These are phyloP conservation scores for Exophiala calicioides DNA, from an alignment of 2,329 filamentous ascomycete genomes.

Conservation along the genomic window DNA sequence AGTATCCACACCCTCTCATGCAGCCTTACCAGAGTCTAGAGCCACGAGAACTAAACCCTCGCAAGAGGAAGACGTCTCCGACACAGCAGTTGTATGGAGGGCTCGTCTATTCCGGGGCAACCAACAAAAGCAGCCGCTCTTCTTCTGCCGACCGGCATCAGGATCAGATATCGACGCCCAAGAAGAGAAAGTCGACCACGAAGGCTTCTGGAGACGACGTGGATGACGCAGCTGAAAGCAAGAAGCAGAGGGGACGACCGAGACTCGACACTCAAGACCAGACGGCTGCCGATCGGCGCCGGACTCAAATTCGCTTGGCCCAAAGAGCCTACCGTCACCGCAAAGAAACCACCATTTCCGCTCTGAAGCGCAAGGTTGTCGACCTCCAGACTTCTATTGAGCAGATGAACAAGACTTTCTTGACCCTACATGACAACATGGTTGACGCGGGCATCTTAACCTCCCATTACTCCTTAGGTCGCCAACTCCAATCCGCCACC, in stretches of 20 bases:
- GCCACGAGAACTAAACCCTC: conserved; percentile 5
- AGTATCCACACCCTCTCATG: conserved; percentile 25
- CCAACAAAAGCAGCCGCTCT: conserved; percentile 9
- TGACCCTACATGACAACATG: conserved; percentile 65
- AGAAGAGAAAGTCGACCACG: conserved; percentile 20
- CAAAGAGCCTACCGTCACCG: conserved; percentile 81
- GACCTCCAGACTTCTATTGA: conserved; percentile 69
- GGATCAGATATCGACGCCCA: conserved; percentile 8
- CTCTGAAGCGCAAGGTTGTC: conserved; percentile 69
- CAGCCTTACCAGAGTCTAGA: conserved; percentile 18
- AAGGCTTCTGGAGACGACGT: conserved; percentile 10
- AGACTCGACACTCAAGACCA: conserved; percentile 75
- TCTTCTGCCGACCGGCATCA: conserved; percentile 20
- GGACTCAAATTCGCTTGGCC: conserved; percentile 83
- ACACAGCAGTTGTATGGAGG: conserved; percentile 20
- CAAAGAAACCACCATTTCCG: conserved; percentile 78
- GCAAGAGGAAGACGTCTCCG: conserved; percentile 21
- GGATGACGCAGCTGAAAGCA: conserved; percentile 18
- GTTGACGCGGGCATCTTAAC: conserved; percentile 36
- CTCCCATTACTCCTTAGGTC: conserved; percentile 19
- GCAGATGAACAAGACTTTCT: conserved; percentile 72
- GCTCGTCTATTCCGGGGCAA: conserved; percentile 5
- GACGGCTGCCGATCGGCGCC: conserved; percentile 75
- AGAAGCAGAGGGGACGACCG: conserved; percentile 65
- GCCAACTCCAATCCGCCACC: conserved; percentile 22